Conservation (phyloP, 139 green algal genomes). For the Picochlorum costavermella region DNA sequence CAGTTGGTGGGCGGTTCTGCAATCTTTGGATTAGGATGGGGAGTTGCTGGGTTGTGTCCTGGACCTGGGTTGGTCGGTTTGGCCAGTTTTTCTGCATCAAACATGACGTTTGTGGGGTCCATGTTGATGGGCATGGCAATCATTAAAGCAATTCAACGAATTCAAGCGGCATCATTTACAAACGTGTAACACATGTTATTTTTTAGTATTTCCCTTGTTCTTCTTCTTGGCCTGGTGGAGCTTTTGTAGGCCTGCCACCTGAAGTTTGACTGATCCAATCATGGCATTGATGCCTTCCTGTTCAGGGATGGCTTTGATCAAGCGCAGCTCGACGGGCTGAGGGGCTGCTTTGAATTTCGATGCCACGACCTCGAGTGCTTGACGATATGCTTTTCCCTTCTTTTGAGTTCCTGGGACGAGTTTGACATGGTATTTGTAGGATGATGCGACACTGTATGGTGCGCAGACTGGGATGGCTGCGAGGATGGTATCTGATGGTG, state of each 20-base stretch:
- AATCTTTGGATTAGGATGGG: slow-evolving; percentile 74
- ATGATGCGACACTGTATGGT: slow-evolving; percentile 59
- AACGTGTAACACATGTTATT: neutral
- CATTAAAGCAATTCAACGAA: neutral
- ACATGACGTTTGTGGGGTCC: neutral
- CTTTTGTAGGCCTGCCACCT: slow-evolving; percentile 77
- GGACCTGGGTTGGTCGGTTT: slow-evolving; percentile 54
- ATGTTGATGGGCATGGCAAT: neutral
- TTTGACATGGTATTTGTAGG: slow-evolving; percentile 88
- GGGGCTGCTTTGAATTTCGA: slow-evolving; percentile 25
- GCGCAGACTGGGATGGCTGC: slow-evolving; percentile 83
- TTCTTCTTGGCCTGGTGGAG: slow-evolving; percentile 39
- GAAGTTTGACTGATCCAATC: slow-evolving; percentile 78
- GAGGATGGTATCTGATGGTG: slow-evolving; percentile 73
- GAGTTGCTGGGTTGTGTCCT: slow-evolving; percentile 63
- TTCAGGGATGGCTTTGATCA: slow-evolving; percentile 69
- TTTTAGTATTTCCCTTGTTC: slow-evolving; percentile 1
- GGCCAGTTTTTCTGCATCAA: neutral
- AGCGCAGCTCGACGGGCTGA: slow-evolving; percentile 32
- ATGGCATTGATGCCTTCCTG: slow-evolving; percentile 73
- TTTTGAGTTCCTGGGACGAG: slow-evolving; percentile 71
- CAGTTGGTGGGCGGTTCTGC: slow-evolving; percentile 52
- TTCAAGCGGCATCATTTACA: too few species aligned
- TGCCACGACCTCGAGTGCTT: slow-evolving; percentile 64
- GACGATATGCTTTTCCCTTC: slow-evolving; percentile 80